Evolutionary conservation across 352 stramenopile species (phyloP).

Genomic region (Phytophthora litchii): DNA sequence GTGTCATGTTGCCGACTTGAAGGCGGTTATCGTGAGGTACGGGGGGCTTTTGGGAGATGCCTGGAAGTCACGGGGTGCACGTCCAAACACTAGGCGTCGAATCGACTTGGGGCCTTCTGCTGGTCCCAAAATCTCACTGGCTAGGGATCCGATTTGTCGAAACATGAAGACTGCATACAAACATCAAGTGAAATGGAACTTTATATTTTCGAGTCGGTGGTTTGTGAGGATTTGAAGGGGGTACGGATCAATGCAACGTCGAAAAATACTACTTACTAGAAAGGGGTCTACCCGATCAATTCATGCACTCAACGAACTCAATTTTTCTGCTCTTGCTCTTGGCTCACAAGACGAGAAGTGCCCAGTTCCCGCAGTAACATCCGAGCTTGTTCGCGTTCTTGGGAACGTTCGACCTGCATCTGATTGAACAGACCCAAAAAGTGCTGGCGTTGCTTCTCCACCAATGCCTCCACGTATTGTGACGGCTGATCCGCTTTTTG

Average conservation of each 20-base stretch:
- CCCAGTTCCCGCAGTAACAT: conserved; percentile 36
- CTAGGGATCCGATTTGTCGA: conserved; percentile 31
- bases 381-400: conserved; percentile 42
- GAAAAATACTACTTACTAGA: conserved; percentile 30
- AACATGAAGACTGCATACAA: conserved; percentile 11
- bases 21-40: neutral
- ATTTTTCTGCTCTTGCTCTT: conserved; percentile 32
- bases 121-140: conserved; percentile 30
- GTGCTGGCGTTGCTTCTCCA: conserved; percentile 47
- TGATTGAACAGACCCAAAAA: conserved; percentile 44
- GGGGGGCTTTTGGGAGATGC: neutral
- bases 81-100: conserved; percentile 1
- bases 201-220: conserved; percentile 3
- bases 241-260: conserved; percentile 29
- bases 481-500: conserved; percentile 35
- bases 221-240: conserved; percentile 13
- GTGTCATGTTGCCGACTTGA: conserved; percentile 12
- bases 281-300: conserved; percentile 17
- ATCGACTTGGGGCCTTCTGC: neutral
- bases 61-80: neutral
- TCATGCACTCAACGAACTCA: conserved; percentile 9
- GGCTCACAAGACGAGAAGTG: conserved; percentile 14
- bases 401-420: conserved; percentile 38
- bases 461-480: conserved; percentile 36
- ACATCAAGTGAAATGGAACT: conserved; percentile 15